phyloP scores from a whole-genome alignment of 495 filamentous ascomycete genomes.

The Trichocladium uniseriatum region DNA sequence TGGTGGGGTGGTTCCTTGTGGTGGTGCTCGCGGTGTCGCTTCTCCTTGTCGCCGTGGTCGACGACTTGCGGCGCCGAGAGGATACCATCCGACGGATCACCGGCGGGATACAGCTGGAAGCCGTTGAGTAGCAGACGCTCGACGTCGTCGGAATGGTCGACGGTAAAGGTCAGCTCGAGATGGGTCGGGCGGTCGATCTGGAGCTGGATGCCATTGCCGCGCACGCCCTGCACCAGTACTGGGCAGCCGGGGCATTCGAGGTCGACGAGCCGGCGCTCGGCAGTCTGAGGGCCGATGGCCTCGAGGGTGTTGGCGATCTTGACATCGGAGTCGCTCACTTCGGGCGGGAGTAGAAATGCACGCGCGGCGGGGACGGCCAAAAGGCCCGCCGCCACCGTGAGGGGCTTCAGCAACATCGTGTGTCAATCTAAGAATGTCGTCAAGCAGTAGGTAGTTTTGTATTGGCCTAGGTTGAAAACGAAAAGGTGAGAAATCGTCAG shows the following conservation, averaged over 20 bases:
- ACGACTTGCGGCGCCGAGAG: slow-evolving; percentile 26
- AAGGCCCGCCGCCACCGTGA: slow-evolving; percentile 18
- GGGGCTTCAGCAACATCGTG: slow-evolving; percentile 23
- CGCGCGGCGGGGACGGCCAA: slow-evolving; percentile 16
- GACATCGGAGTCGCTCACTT: slow-evolving; percentile 17
- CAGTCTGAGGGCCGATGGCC: neutral
- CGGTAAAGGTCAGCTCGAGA: slow-evolving; percentile 32
- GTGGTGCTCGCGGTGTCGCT: slow-evolving; percentile 8
- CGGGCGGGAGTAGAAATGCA: slow-evolving; percentile 24
- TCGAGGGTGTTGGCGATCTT: slow-evolving; percentile 11
- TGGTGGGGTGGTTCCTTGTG: slow-evolving; percentile 11
- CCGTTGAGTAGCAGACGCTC: slow-evolving; percentile 37
- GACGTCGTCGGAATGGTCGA: slow-evolving; percentile 23
- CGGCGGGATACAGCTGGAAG: slow-evolving; percentile 35
- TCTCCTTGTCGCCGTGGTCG: slow-evolving; percentile 5
- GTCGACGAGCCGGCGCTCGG: slow-evolving; percentile 21
- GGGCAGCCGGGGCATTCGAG: slow-evolving; percentile 39
- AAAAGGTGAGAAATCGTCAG: too few species aligned
- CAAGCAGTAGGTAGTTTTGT: neutral
- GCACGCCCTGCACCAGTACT: slow-evolving; percentile 19
- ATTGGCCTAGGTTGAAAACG: too few species aligned
- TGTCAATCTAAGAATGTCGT: neutral
- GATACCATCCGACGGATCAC: slow-evolving; percentile 20
- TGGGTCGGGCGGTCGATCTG: slow-evolving; percentile 28
- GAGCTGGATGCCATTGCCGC: slow-evolving; percentile 15